Base-by-base conservation (phyloP, 768 basidiomycete species). In the Leucogyrophana mollusca region DNA sequence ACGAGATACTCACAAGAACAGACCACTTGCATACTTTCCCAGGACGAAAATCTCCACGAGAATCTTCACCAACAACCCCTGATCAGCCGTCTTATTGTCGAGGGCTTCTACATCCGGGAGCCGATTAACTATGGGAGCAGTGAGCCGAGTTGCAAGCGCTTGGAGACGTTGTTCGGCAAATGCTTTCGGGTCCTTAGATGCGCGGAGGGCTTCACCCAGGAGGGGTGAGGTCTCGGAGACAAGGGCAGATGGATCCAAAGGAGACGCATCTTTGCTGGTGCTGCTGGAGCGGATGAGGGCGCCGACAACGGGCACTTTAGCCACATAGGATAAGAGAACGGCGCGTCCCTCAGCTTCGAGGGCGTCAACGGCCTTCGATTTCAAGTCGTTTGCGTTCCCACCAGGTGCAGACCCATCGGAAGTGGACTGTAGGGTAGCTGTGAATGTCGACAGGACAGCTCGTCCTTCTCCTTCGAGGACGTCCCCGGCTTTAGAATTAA, bases 141-240 rank as follows among this genome's bases (percentile, higher is more conserved):
- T 10, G 10, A 52, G 13, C 27, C 50, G 53, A 18, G 13, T 48
- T 43, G 62, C 25, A 0, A 60, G 16, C 18, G 51, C 61, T 18
- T 57, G 48, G 6, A 51, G 51, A 17, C 47, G 50, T 37, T 54
- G 14, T 2, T 50, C 52, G 7, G 52, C 61, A 25, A 60, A 61
- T 34, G 45, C 52, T 46, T 49, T 51, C 25, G 53, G 56, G 33
- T 63, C 53, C 35, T 37, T 37, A n/a, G 16, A 16, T 21, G 35
- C 35, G 11, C 36, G 55, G 46, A 63, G 17, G 10, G 46, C 49
- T 21, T 37, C 35, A n/a, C 51, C 61, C 1, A 63, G 43, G 13
- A 61, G 45, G 35, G 58, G 60, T 9, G 61, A 60, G 21, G 61
- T 56, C 39, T 63, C 58, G 8, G 49, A 58, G 4, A 42, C 22